These are phyloP conservation scores for Incumbomyces lentus DNA, from an alignment of 2,329 filamentous ascomycete genomes.

Conservation along the genomic window DNA sequence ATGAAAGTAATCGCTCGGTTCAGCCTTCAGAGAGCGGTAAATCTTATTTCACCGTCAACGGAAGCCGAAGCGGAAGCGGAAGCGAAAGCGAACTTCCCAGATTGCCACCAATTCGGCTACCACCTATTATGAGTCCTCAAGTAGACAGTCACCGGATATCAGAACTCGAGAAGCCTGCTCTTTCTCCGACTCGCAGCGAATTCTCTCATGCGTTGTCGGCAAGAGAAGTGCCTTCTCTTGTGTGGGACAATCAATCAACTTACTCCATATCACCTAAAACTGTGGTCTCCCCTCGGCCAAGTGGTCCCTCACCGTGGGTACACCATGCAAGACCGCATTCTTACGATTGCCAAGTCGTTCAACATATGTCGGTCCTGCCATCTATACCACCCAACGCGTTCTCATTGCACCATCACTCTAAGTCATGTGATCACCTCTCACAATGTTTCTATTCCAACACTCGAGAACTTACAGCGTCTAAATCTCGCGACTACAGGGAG, in stretches of 20 bases:
- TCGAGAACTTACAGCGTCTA: not conserved
- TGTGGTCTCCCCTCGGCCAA: not conserved
- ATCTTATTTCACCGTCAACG: not conserved
- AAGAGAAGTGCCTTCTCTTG: not conserved
- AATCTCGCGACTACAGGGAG: not conserved
- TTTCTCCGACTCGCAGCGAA: constrained; percentile 3
- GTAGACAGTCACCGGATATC: not conserved
- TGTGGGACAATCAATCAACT: not conserved
- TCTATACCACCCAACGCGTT: not conserved
- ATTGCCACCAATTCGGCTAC: constrained; percentile 1
- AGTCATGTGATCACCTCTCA: not conserved
- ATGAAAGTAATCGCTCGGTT: not conserved
- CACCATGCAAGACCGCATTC: not conserved
- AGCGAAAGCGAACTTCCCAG: not conserved
- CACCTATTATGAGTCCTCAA: not conserved
- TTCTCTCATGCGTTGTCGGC: not conserved
- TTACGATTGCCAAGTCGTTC: not conserved
- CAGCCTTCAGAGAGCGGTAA: not conserved
- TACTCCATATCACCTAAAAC: not conserved
- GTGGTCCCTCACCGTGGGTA: not conserved
- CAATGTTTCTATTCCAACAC: not conserved
- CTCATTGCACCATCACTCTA: not conserved
- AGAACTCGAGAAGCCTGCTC: not conserved
- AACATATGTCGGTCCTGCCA: not conserved
- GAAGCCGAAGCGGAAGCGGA: not conserved